Conservation (phyloP, 345 rosid species). For the Citrus sp. region DNA sequence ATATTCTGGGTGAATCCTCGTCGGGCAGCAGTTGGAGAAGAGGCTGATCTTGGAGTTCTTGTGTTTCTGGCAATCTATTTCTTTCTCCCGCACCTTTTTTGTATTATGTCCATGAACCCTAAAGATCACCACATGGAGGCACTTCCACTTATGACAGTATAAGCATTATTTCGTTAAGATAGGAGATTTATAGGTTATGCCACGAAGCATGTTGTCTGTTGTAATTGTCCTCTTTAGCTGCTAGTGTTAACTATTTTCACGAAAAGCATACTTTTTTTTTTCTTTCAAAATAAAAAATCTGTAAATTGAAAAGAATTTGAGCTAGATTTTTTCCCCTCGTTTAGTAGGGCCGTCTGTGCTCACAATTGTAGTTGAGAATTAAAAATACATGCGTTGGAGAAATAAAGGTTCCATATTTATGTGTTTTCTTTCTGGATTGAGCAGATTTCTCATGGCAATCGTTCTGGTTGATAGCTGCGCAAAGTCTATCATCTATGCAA, state of each 20-base stretch:
- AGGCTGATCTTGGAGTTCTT: constrained; percentile 70
- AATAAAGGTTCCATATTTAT: not conserved
- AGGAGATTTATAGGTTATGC: not conserved
- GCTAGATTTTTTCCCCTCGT: not conserved
- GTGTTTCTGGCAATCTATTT: constrained; percentile 45
- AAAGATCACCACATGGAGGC: constrained; percentile 22
- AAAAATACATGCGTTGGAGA: not conserved
- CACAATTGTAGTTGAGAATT: not conserved
- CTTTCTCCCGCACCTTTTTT: constrained; percentile 51
- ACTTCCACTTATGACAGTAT: constrained; percentile 29
- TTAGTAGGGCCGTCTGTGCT: not conserved
- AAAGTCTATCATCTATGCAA: not conserved
- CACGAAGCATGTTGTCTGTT: not conserved
- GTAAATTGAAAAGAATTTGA: not conserved
- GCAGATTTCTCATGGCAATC: not conserved
- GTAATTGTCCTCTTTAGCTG: not conserved
- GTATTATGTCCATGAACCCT: constrained; percentile 44
- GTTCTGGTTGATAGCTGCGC: not conserved
- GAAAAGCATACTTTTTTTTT: not conserved
- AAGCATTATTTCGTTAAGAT: not conserved
- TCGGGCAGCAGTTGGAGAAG: constrained; percentile 68
- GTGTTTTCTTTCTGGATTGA: not conserved
- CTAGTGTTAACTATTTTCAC: not conserved
- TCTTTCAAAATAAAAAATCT: not conserved
- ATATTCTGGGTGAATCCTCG: constrained; percentile 55